phyloP scores from a whole-genome alignment of 2,329 filamentous ascomycete genomes.

The Colletotrichum limetticola region DNA sequence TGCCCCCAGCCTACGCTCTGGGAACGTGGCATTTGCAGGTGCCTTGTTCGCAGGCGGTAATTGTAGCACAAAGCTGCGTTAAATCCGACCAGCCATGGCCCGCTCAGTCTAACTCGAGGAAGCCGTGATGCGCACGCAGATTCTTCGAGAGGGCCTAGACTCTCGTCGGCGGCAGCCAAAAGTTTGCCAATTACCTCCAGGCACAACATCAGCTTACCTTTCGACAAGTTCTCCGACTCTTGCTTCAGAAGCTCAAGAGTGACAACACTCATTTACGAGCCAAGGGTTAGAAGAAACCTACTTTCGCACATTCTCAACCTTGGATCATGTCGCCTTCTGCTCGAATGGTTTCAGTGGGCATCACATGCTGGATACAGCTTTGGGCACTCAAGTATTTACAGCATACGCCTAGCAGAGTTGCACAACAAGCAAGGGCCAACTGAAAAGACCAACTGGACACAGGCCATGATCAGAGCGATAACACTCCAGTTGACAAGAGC shows the following conservation, averaged over 20 bases:
- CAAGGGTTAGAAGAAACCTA: neutral
- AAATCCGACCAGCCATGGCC: slow-evolving; percentile 10
- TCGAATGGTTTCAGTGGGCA: neutral
- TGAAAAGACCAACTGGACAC: neutral
- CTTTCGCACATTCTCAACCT: neutral
- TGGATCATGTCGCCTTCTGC: neutral
- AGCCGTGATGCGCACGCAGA: neutral
- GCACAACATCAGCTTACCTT: neutral
- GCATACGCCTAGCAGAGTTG: neutral
- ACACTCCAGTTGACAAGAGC: neutral
- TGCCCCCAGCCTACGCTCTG: neutral
- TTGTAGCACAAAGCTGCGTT: neutral
- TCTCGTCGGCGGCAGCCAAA: neutral
- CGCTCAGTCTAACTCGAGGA: neutral
- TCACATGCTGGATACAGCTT: neutral
- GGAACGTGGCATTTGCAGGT: slow-evolving; percentile 20
- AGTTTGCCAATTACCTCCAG: neutral
- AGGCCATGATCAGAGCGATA: neutral
- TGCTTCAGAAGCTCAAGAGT: neutral
- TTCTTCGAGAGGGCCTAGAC: neutral
- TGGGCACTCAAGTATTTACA: neutral
- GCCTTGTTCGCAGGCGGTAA: neutral
- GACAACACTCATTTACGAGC: neutral
- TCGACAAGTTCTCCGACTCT: neutral
- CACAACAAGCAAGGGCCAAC: neutral